Conservation (phyloP, 2,329 filamentous ascomycete species). For the Plectosphaerella cucumerina region DNA sequence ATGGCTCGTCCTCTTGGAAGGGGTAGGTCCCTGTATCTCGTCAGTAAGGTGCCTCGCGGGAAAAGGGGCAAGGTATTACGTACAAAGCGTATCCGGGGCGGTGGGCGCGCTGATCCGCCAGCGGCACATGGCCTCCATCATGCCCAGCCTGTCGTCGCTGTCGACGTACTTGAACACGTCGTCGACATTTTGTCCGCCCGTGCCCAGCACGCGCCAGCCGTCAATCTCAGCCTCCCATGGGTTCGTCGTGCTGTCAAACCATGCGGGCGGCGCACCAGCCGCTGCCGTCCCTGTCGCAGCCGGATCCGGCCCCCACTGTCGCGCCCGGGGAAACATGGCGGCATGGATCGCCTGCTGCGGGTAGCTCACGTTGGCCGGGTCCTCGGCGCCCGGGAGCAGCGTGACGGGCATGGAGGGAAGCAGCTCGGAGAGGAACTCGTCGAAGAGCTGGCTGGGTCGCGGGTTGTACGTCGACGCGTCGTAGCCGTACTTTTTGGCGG, state of each 20-base stretch:
- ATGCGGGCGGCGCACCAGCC: conserved; percentile 42
- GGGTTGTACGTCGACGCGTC: conserved; percentile 86
- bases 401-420: conserved; percentile 87
- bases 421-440: conserved; percentile 75
- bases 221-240: conserved; percentile 89
- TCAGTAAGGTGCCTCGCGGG: conserved; percentile 7
- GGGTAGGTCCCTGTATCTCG: conserved; percentile 75
- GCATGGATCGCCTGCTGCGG: conserved; percentile 92
- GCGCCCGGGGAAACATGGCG: conserved; percentile 79
- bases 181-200: conserved; percentile 87
- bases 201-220: conserved; percentile 83
- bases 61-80: conserved; percentile 35
- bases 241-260: conserved; percentile 88
- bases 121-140: conserved; percentile 92
- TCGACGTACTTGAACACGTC: conserved; percentile 91
- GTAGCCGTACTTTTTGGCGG: conserved; percentile 85
- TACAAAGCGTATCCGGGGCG: conserved; percentile 91
- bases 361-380: conserved; percentile 84
- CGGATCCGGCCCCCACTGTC: conserved; percentile 64
- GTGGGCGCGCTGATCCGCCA: conserved; percentile 93
- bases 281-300: conserved; percentile 29
- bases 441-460: conserved; percentile 75
- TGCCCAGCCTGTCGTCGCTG: conserved; percentile 69
- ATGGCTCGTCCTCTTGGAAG: conserved; percentile 89
- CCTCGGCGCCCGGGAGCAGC: conserved; percentile 75